Evolutionary conservation across 2,329 filamentous ascomycete species (phyloP).

Genomic region (Fusarium sp.): DNA sequence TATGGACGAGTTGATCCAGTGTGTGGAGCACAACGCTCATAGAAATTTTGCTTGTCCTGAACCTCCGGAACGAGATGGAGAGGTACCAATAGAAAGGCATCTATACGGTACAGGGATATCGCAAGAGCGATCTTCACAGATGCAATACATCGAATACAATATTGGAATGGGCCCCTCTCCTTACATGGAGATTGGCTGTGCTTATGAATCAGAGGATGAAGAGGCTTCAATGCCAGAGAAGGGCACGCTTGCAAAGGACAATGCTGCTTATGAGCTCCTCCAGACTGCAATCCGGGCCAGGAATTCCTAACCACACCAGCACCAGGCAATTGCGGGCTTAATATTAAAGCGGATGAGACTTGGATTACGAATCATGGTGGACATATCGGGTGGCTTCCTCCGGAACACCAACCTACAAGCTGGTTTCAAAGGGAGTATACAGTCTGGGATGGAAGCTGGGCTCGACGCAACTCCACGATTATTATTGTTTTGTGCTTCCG

Average conservation of each 20-base stretch:
- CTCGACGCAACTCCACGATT: no score
- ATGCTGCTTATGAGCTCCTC: slow-evolving; percentile 7
- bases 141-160: slow-evolving; percentile 28
- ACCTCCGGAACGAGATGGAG: neutral
- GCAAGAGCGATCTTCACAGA: rapidly evolving
- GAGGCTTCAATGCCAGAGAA: slow-evolving; percentile 17
- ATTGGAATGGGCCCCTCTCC: neutral
- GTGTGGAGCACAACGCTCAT: neutral
- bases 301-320: no score
- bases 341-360: no score
- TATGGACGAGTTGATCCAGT: neutral
- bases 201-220: no score
- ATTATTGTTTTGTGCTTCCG: no score
- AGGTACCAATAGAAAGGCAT: neutral
- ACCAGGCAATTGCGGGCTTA: no score
- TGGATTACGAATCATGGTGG: no score
- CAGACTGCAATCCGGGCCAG: no score
- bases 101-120: neutral
- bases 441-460: no score
- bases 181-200: neutral
- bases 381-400: no score
- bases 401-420: no score
- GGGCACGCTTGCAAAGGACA: slow-evolving; percentile 11
- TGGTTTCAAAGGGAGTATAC: no score
- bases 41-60: slow-evolving; percentile 7